Evolutionary conservation across 169 alveolate genomes (phyloP).

Genomic region (Amoebophrya sp.): DNA sequence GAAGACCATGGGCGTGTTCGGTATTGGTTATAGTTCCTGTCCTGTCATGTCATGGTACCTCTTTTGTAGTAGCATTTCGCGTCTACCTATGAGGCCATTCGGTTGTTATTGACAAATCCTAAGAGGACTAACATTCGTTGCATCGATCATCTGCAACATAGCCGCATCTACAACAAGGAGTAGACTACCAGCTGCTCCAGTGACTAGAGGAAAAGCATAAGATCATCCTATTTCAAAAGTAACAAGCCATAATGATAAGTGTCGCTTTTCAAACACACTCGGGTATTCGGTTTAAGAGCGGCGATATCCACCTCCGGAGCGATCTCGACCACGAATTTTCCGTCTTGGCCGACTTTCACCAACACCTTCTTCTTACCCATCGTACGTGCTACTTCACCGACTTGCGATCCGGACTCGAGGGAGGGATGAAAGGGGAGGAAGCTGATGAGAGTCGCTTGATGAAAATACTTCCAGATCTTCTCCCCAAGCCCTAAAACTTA

Average conservation of each 20-base stretch:
- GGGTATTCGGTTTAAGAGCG: constrained; percentile 84
- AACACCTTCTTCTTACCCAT: constrained; percentile 95
- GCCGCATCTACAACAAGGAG: neutral
- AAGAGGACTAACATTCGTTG: too few species aligned
- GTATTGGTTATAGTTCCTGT: too few species aligned
- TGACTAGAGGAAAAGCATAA: neutral
- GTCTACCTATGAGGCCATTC: too few species aligned
- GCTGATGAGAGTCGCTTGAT: neutral
- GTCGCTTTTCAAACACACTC: constrained; percentile 79
- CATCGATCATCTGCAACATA: neutral
- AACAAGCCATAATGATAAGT: constrained; percentile 27
- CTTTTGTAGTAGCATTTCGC: too few species aligned
- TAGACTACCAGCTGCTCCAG: neutral
- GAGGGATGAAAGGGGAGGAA: neutral
- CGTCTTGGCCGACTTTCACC: constrained; percentile 90
- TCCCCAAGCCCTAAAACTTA: neutral
- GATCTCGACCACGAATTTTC: constrained; percentile 93
- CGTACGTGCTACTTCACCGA: constrained; percentile 95
- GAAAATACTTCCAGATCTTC: neutral
- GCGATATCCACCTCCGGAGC: constrained; percentile 78
- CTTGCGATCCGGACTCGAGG: constrained; percentile 90
- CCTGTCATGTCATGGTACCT: too few species aligned
- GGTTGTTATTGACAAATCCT: too few species aligned
- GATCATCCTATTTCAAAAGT: neutral
- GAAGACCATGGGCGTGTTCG: too few species aligned